Evolutionary conservation across 768 basidiomycete genomes (phyloP).

Genomic region (Pleurotus salmoneostramineus): DNA sequence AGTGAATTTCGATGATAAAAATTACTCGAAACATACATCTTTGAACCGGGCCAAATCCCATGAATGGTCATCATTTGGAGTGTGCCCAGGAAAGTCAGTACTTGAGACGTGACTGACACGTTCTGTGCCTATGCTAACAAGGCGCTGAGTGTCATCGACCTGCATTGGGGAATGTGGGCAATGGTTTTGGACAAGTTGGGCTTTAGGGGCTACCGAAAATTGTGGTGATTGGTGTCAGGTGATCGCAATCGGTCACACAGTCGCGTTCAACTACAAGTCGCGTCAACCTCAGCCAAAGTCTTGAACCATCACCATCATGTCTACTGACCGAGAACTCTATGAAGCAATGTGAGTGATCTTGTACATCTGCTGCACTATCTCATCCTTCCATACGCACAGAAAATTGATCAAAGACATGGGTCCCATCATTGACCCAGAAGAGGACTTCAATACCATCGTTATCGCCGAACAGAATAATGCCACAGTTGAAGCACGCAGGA

Average conservation of each 20-base stretch:
- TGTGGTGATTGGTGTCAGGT: not conserved
- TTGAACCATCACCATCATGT: not conserved
- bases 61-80: conserved; percentile 77
- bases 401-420: conserved; percentile 68
- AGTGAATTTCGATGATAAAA: not conserved
- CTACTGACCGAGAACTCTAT: conserved; percentile 17
- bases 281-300: too few relatives aligned
- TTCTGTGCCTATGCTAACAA: conserved; percentile 70
- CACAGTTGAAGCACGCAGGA: conserved; percentile 49
- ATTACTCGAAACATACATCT: conserved; percentile 46
- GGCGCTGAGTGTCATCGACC: conserved; percentile 33
- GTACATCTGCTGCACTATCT: not conserved
- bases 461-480: conserved; percentile 70
- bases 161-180: not conserved
- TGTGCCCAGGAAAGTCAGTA: conserved; percentile 88
- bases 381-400: conserved; percentile 26
- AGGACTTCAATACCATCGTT: conserved; percentile 74
- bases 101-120: conserved; percentile 78
- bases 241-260: not conserved
- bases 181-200: not conserved
- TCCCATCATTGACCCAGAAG: conserved; percentile 72
- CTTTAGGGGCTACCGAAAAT: not conserved
- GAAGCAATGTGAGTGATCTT: conserved; percentile 40
- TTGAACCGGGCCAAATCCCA: conserved; percentile 80
- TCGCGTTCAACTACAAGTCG: not conserved